Percentiles rank a stretch among this genome's conserved stretches.
Conservation (phyloP, 1,284 basidiomycete genomes). For the Pyrrhoderma lamaoense region DNA sequence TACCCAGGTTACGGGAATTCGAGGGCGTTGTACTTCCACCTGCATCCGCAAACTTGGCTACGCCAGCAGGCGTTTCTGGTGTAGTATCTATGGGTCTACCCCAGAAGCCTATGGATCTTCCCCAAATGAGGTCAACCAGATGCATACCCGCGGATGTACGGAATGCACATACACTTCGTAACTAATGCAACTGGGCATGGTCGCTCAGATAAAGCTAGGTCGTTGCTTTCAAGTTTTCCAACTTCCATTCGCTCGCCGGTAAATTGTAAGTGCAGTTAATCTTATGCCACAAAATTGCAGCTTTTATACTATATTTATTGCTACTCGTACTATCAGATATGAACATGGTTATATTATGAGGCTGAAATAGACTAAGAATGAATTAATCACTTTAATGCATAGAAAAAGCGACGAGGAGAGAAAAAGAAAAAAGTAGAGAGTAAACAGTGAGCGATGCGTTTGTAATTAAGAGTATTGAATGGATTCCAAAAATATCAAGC, state of each 20-base stretch:
- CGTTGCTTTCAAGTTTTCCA: conserved; percentile 84
- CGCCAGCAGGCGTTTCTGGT: conserved; percentile 74
- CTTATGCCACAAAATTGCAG: too few relatives aligned
- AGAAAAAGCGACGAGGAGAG: conserved; percentile 5
- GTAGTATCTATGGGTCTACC: conserved; percentile 87
- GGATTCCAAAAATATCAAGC: conserved; percentile 2
- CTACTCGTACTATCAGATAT: too few relatives aligned
- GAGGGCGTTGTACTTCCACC: conserved; percentile 72
- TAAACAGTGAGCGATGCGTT: not conserved
- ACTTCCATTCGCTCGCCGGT: conserved; percentile 57
- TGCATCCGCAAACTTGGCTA: conserved; percentile 50
- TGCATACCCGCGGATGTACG: conserved; percentile 74
- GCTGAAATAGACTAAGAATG: not conserved
- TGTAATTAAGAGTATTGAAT: not conserved
- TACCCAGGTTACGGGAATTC: conserved; percentile 90
- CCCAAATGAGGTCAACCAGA: conserved; percentile 90
- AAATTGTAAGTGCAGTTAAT: conserved; percentile 6
- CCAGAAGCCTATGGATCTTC: conserved; percentile 79
- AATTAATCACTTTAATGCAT: conserved; percentile 8
- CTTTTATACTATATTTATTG: too few relatives aligned
- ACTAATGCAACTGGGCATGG: conserved; percentile 78
- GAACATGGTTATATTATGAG: too few relatives aligned
- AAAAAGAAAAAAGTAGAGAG: not conserved
- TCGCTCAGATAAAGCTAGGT: conserved; percentile 79
- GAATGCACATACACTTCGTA: conserved; percentile 88